These are phyloP conservation scores for Fallopia convolvulus DNA, from an alignment of 148 eudicot species.

Conservation along the genomic window DNA sequence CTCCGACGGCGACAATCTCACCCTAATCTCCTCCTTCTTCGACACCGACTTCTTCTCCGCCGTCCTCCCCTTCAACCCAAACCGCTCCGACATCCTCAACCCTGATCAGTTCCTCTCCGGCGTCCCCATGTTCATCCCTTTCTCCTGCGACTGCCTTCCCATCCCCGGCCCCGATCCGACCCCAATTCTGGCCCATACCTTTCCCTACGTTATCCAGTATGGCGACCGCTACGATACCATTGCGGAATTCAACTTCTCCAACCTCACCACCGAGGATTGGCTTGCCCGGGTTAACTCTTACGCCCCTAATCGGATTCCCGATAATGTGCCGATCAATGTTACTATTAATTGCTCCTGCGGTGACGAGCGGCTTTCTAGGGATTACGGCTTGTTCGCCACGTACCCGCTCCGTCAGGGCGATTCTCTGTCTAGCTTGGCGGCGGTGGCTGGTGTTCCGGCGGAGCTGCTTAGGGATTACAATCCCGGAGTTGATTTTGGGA, in stretches of 20 bases:
- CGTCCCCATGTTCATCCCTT: constrained; percentile 27
- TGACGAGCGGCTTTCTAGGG: constrained; percentile 21
- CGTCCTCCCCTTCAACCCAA: constrained; percentile 24
- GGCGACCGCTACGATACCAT: constrained; percentile 20
- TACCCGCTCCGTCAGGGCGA: constrained; percentile 30
- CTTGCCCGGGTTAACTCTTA: constrained; percentile 21
- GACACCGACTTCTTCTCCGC: constrained; percentile 7
- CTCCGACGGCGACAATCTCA: constrained; percentile 9
- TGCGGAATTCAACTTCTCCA: constrained; percentile 20
- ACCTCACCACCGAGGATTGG: constrained; percentile 31
- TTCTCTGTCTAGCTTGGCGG: constrained; percentile 24
- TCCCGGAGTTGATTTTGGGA: constrained; percentile 25
- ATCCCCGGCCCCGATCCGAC: not conserved
- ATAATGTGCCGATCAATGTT: constrained; percentile 19
- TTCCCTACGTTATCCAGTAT: constrained; percentile 14
- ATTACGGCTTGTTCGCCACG: constrained; percentile 31
- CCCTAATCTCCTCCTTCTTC: constrained; percentile 9
- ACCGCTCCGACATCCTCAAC: constrained; percentile 13
- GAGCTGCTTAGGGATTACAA: constrained; percentile 26
- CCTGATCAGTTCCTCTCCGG: constrained; percentile 1
- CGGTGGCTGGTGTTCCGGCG: constrained; percentile 15
- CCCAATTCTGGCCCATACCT: constrained; percentile 20
- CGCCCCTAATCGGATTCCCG: constrained; percentile 3
- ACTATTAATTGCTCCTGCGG: constrained; percentile 36
- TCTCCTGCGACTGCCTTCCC: constrained; percentile 23